Evolutionary conservation across 2,329 filamentous ascomycete species (phyloP), one percentile per base, ranked within the genome.

Genomic region (Lasiodiplodia citricola): DNA sequence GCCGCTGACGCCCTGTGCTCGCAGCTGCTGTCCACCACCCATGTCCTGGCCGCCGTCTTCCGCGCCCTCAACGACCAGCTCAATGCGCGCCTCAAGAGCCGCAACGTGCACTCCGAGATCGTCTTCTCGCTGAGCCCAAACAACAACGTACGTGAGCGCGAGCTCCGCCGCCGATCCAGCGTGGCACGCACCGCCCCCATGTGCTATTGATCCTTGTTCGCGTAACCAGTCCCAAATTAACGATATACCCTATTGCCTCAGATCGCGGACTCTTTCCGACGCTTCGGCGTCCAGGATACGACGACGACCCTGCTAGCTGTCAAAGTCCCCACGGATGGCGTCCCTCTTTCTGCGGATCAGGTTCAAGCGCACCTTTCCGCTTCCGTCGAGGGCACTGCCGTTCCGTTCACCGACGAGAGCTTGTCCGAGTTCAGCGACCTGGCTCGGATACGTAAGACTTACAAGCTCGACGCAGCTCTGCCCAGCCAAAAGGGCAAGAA

Each of bases 211-310:
- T 54, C 14, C 35, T 23, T 51, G n/a, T 44, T 35, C 31, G 50
- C 54, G 62, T 47, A 66, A 23, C 62, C 50, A 31, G 21, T 60
- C 57, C 57, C 57, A n/a, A 60, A 63, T 63, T 50, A 35, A 63
- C 47, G 25, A 37, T 6, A 44, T 21, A 28, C 21, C 21, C 37
- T 25, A 25, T 64, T 38, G 50, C 8, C 41, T 21, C 73, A 96
- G 93, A 98, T 99, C 75, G 88, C 93, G 64, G 94, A 97, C 74
- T 91, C 94, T 0, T 98, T 98, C 80, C 91, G 93, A 38, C 90
- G 91, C 66, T 97, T 96, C 76, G 96, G 96, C 58, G 90, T 98
- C 69, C 84, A 87, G 0, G 88, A 92, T 14, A 82, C 84, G 13
- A 96, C 91, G 2, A 90, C 86, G 55, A 81, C 90, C 73, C 80